Evolutionary conservation across 2,329 filamentous ascomycete genomes (phyloP).

Genomic region (Rutstroemia sp.): DNA sequence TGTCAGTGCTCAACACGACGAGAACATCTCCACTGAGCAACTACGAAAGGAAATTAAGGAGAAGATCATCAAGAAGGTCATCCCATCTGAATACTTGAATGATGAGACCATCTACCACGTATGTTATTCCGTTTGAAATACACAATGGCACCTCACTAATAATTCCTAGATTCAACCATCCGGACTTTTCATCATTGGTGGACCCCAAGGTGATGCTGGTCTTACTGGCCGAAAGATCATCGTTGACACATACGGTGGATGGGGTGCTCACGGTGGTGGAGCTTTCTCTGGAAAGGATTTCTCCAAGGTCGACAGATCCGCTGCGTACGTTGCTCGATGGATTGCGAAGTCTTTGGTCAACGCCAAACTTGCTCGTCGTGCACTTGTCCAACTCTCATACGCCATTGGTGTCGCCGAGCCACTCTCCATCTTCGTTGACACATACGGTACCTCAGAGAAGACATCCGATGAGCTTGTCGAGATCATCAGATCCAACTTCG

Average conservation of each 20-base stretch:
- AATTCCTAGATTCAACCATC: slow-evolving; percentile 76
- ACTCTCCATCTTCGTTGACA: slow-evolving; percentile 95
- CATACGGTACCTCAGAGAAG: slow-evolving; percentile 90
- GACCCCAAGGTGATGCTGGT: slow-evolving; percentile 97
- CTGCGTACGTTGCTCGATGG: slow-evolving; percentile 96
- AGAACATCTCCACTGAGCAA: slow-evolving; percentile 81
- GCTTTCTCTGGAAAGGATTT: slow-evolving; percentile 99
- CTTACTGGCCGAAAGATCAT: slow-evolving; percentile 97
- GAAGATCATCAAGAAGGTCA: slow-evolving; percentile 94
- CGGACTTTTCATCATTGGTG: slow-evolving; percentile 97
- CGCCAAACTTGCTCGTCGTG: slow-evolving; percentile 83
- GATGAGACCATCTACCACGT: slow-evolving; percentile 94
- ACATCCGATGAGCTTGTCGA: slow-evolving; percentile 86
- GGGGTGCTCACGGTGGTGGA: slow-evolving; percentile 99
- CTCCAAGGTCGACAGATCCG: slow-evolving; percentile 99
- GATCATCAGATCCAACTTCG: slow-evolving; percentile 94
- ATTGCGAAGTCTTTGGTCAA: slow-evolving; percentile 96
- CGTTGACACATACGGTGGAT: slow-evolving; percentile 98
- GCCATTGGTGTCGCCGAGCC: slow-evolving; percentile 98
- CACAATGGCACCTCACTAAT: neutral
- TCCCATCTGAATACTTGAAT: slow-evolving; percentile 85
- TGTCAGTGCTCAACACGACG: slow-evolving; percentile 89
- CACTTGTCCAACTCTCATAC: slow-evolving; percentile 96
- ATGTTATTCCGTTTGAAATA: slow-evolving; percentile 33
- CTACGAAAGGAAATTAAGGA: slow-evolving; percentile 91